A percentile compares a stretch with the other conserved stretches of the same genome.
Evolutionary conservation across 2,329 filamentous ascomycete species (phyloP).

Genomic region (Penicillium griseofulvum): DNA sequence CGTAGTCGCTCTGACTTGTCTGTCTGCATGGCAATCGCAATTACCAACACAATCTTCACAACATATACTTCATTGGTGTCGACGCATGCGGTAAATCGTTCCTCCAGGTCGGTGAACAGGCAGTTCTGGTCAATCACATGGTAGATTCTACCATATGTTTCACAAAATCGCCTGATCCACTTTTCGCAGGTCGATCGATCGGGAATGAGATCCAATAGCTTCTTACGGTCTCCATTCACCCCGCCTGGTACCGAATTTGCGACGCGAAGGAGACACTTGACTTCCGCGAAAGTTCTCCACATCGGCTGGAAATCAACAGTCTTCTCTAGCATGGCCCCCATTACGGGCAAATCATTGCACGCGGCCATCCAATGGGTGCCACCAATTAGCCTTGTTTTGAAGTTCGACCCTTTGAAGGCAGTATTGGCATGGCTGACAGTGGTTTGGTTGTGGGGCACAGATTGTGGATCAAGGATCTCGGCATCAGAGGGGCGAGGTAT

Average conservation of each 20-base stretch:
- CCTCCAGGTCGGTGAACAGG: not conserved
- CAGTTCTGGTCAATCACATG: not conserved
- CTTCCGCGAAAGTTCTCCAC: not conserved
- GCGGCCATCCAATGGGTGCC: not conserved
- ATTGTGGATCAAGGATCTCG: not conserved
- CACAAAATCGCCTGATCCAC: not conserved
- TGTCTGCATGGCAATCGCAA: not conserved
- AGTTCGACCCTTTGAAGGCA: not conserved
- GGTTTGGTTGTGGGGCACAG: not conserved
- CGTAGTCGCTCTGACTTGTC: not conserved
- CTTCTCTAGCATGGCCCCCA: not conserved
- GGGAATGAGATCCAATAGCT: not conserved
- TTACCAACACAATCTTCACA: not conserved
- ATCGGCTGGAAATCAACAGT: not conserved
- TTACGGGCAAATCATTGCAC: not conserved
- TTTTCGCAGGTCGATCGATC: not conserved
- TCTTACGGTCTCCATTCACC: not conserved
- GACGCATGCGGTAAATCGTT: not conserved
- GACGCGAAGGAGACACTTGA: not conserved
- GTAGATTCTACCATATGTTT: not conserved
- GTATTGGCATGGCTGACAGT: not conserved
- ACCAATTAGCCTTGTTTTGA: not conserved
- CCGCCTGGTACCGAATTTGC: not conserved
- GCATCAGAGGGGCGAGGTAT: not conserved
- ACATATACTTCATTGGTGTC: not conserved